Evolutionary conservation across 2,329 filamentous ascomycete species (phyloP).

Genomic region (Penicillium sp.): DNA sequence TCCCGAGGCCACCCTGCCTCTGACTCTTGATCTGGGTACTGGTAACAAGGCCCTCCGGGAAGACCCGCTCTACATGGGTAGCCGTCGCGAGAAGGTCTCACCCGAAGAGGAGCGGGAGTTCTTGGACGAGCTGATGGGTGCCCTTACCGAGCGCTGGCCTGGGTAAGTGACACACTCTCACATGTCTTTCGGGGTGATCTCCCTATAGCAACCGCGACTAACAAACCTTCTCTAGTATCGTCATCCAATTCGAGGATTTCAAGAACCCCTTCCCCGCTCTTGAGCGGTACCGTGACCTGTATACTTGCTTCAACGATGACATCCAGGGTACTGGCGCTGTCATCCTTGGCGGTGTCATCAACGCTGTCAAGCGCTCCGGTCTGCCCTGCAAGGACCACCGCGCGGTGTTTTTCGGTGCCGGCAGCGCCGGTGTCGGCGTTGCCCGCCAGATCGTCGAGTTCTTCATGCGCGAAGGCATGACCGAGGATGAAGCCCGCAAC

Average conservation of each 20-base stretch:
- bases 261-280: conserved; percentile 96
- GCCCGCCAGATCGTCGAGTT: conserved; percentile 97
- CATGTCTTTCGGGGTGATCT: conserved; percentile 36
- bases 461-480: conserved; percentile 88
- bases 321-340: conserved; percentile 97
- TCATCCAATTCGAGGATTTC: conserved; percentile 96
- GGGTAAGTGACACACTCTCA: conserved; percentile 48
- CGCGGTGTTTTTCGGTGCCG: conserved; percentile 93
- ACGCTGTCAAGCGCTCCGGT: conserved; percentile 76
- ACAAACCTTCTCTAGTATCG: conserved; percentile 52
- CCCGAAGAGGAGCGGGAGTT: conserved; percentile 81
- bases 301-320: conserved; percentile 98
- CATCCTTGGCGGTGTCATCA: conserved; percentile 78
- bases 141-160: conserved; percentile 74
- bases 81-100: conserved; percentile 76
- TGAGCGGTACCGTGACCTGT: conserved; percentile 80
- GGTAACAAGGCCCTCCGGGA: conserved; percentile 64
- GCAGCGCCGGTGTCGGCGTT: conserved; percentile 93
- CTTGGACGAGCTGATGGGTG: conserved; percentile 96
- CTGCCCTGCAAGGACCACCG: conserved; percentile 86
- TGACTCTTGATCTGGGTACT: conserved; percentile 64
- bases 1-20: conserved; percentile 65
- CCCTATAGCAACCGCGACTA: conserved; percentile 34
- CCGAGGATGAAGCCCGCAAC: conserved; percentile 79
- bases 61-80: conserved; percentile 89